Evolutionary conservation across 257 asterid genomes (phyloP), one percentile per base, ranked within the genome.

Genomic region (Penstemon newberryi): DNA sequence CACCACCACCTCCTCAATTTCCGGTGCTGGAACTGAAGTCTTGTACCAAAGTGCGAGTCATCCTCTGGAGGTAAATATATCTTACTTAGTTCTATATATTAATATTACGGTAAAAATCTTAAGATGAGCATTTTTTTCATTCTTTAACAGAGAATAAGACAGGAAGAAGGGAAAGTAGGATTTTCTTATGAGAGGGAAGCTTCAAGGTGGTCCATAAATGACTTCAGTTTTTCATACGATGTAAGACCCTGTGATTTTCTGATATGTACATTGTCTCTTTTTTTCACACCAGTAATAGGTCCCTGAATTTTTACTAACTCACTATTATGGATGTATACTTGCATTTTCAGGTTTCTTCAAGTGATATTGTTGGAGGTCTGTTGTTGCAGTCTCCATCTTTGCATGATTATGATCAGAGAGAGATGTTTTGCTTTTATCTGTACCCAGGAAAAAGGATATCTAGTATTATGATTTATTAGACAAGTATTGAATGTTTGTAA

Each of bases 371-470:
- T 78, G 90, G 92, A 38, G 84, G 85, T 55, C 74, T 89, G 68
- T 78, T 92, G 62, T 62, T 87, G 85, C 90, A 83, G 75, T 80
- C 96, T 43, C 96, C 94, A 5, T 66, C 94, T 73, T 69, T 79
- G 69, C 80, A 83, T 60, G 98, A 89, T 76, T 55, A 76, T 64
- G 98, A 92, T 73, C 91, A 82, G 73, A 86, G 98, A 70, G 90
- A 92, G 54, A 84, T 89, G 88, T 84, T 89, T 75, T 92, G 88
- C 81, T 79, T 92, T 59, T 82, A 81, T 86, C 82, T 92, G 43
- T 80, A 76, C 77, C 94, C 98, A 0, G 90, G 96, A 68, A 77
- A 71, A 62, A 65, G 25, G 63, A 73, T 55, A 45, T n/a, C n/a
- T n/a, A n/a, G n/a, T n/a, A n/a, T n/a, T n/a, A n/a, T n/a, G n/a